These are phyloP conservation scores for Thermoascus crustaceus DNA, from an alignment of 2,329 filamentous ascomycete species.

Conservation along the genomic window DNA sequence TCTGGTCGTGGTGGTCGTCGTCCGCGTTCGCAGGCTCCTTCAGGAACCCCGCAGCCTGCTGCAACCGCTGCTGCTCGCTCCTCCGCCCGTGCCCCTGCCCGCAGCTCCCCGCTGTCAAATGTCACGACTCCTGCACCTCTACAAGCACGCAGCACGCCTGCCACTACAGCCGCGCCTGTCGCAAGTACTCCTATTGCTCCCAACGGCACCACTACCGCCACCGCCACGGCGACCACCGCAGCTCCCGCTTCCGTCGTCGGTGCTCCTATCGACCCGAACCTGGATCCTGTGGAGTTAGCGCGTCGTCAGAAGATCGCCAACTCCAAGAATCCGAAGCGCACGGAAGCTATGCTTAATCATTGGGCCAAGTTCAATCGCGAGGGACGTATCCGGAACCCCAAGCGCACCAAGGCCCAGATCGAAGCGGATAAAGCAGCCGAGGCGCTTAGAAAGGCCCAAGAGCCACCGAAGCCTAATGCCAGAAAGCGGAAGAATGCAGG, in stretches of 20 bases:
- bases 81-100: constrained; percentile 3
- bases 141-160: background rate
- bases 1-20: constrained; percentile 6
- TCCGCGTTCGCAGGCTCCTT: background rate
- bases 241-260: background rate
- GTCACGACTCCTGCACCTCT: constrained; percentile 4
- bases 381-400: constrained; percentile 36
- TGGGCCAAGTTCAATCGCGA: constrained; percentile 37
- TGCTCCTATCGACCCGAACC: constrained; percentile 10
- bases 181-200: background rate
- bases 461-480: constrained; percentile 16
- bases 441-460: constrained; percentile 18
- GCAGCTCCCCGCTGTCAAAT: constrained; percentile 4
- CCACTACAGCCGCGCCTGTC: background rate
- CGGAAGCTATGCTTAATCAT: constrained; percentile 38
- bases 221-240: constrained; percentile 5
- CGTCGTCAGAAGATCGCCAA: constrained; percentile 33
- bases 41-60: background rate
- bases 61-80: constrained; percentile 1
- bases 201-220: background rate
- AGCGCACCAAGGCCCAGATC: constrained; percentile 37
- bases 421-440: constrained; percentile 31
- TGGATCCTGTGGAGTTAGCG: constrained; percentile 23
- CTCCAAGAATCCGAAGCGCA: constrained; percentile 38
- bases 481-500: constrained; percentile 16